phyloP scores from a whole-genome alignment of 306 rosid species.

The Lablab purpureus region DNA sequence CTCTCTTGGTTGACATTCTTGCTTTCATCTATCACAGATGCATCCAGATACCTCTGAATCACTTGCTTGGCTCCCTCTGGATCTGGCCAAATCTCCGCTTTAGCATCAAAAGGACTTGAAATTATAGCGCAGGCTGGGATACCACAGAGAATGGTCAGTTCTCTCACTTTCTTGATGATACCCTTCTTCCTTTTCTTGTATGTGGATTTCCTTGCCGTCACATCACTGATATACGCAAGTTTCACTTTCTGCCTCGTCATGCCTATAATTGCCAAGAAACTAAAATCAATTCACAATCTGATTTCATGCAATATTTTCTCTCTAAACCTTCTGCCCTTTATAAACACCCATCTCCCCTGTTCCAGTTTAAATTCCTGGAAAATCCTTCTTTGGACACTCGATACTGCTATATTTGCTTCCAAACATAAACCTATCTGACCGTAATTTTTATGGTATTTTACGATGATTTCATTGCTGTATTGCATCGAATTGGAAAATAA shows the following conservation, averaged over 20 bases:
- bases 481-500: constrained; percentile 11
- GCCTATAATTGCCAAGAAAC: neutral
- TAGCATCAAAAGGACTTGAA: constrained; percentile 53
- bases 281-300: neutral
- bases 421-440: neutral
- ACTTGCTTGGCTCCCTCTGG: constrained; percentile 29
- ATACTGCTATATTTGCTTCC: neutral
- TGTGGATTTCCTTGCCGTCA: constrained; percentile 60
- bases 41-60: constrained; percentile 15
- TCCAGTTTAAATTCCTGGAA: neutral
- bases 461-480: neutral
- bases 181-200: constrained; percentile 75
- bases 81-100: constrained; percentile 62
- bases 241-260: constrained; percentile 72
- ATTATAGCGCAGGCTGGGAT: constrained; percentile 67
- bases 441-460: neutral
- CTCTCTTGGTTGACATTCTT: constrained; percentile 50
- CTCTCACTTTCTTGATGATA: constrained; percentile 63
- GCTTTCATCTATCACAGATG: constrained; percentile 7
- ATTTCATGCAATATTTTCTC: neutral
- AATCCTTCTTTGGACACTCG: constrained; percentile 19
- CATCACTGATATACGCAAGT: constrained; percentile 51
- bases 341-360: neutral
- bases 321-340: neutral
- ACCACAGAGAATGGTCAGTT: constrained; percentile 65